These are phyloP conservation scores for Peronospora tabacina DNA, from an alignment of 352 stramenopile genomes.

Conservation along the genomic window DNA sequence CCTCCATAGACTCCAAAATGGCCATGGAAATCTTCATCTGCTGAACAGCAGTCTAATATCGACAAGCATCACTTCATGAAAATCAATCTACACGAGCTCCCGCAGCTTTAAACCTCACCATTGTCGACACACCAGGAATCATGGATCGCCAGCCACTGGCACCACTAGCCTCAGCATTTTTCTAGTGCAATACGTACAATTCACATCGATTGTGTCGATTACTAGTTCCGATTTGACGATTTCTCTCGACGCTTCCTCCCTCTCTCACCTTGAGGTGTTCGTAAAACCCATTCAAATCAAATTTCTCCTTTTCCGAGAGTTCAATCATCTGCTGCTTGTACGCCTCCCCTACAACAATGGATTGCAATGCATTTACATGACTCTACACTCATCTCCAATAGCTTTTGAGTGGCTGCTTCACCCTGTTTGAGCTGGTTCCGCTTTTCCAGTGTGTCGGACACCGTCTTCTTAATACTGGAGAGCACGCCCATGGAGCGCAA, in stretches of 20 bases:
- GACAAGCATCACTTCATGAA: slow-evolving; percentile 7
- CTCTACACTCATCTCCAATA: not conserved
- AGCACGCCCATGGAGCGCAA: slow-evolving; percentile 65
- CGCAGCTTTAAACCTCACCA: slow-evolving; percentile 31
- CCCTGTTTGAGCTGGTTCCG: slow-evolving; percentile 74
- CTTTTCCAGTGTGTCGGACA: slow-evolving; percentile 72
- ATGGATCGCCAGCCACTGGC: slow-evolving; percentile 74
- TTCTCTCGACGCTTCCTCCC: not conserved
- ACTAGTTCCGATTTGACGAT: not conserved
- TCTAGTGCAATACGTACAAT: slow-evolving; percentile 27
- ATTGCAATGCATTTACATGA: not conserved
- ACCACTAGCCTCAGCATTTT: slow-evolving; percentile 66
- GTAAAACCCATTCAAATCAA: slow-evolving; percentile 64
- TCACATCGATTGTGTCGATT: not conserved
- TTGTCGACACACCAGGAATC: slow-evolving; percentile 68
- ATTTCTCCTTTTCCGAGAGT: slow-evolving; percentile 54
- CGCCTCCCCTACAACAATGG: slow-evolving; percentile 38
- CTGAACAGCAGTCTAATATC: slow-evolving; percentile 61
- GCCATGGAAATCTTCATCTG: slow-evolving; percentile 78
- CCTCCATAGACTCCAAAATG: slow-evolving; percentile 74
- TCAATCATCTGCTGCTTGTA: slow-evolving; percentile 76
- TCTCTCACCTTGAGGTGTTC: slow-evolving; percentile 52
- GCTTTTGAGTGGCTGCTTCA: slow-evolving; percentile 3
- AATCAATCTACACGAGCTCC: not conserved
- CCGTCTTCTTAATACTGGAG: slow-evolving; percentile 57